phyloP scores from a whole-genome alignment of 2,329 filamentous ascomycete species.

The Fusarium tanahbumbuense region DNA sequence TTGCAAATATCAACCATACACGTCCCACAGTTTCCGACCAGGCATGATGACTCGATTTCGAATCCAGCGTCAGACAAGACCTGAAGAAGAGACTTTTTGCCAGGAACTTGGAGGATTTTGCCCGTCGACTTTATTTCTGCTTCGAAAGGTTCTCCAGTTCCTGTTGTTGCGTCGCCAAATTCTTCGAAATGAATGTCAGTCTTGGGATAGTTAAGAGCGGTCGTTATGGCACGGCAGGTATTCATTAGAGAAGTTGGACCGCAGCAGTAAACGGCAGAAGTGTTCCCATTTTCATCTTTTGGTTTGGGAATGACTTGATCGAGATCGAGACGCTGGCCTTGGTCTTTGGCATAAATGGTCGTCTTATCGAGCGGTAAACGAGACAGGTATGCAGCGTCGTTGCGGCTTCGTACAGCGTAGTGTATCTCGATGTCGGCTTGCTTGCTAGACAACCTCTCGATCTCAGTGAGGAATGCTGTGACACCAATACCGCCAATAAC shows the following conservation, averaged over 20 bases:
- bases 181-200: constrained; percentile 19
- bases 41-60: constrained; percentile 29
- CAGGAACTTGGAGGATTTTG: constrained; percentile 3
- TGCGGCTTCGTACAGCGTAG: constrained; percentile 20
- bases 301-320: not conserved
- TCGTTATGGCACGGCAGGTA: not conserved
- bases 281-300: not conserved
- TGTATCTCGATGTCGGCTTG: constrained; percentile 3
- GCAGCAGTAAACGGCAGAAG: constrained; percentile 13
- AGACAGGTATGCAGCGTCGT: constrained; percentile 14
- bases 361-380: constrained; percentile 2
- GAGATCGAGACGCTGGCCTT: constrained; percentile 5
- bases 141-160: constrained; percentile 29
- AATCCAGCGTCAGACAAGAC: constrained; percentile 26
- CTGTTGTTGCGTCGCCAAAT: constrained; percentile 18
- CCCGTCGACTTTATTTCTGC: constrained; percentile 17
- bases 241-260: constrained; percentile 13
- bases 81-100: constrained; percentile 23
- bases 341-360: constrained; percentile 15
- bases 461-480: constrained; percentile 15
- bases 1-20: constrained; percentile 28
- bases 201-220: not conserved
- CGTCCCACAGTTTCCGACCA: constrained; percentile 32
- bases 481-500: constrained; percentile 27
- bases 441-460: not conserved